phyloP scores from a whole-genome alignment of 2,329 filamentous ascomycete genomes.

The Allantophomopsis cytisporea region DNA sequence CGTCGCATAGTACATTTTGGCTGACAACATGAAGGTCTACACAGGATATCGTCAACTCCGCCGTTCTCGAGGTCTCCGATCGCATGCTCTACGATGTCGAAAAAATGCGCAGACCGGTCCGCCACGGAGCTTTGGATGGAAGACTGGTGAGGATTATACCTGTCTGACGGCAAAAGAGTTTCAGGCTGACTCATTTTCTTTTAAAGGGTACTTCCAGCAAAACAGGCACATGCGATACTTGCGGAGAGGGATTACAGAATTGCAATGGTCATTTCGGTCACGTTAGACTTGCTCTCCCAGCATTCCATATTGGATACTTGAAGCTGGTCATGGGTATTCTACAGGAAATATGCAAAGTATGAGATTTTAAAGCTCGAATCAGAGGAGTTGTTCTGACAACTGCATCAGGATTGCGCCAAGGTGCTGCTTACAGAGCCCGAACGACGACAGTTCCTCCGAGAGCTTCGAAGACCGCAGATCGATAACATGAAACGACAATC shows the following conservation, averaged over 20 bases:
- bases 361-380: conserved; percentile 5
- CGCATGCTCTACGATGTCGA: conserved; percentile 86
- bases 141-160: conserved; percentile 41
- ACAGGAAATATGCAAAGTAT: conserved; percentile 83
- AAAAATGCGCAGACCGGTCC: conserved; percentile 60
- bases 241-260: conserved; percentile 63
- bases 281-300: conserved; percentile 78
- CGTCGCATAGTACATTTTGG: conserved; percentile 1
- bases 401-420: conserved; percentile 56
- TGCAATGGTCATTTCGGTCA: conserved; percentile 96
- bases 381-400: conserved; percentile 4
- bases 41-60: conserved; percentile 91
- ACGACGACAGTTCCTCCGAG: conserved; percentile 62
- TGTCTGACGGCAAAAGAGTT: conserved; percentile 2
- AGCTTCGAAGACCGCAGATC: conserved; percentile 66
- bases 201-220: conserved; percentile 72
- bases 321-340: conserved; percentile 86
- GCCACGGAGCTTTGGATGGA: conserved; percentile 76
- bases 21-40: conserved; percentile 47
- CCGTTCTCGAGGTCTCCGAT: conserved; percentile 88
- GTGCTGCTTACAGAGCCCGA: conserved; percentile 75
- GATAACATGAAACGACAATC: conserved; percentile 78
- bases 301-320: conserved; percentile 92
- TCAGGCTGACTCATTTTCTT: conserved; percentile 3
- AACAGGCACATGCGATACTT: conserved; percentile 66